Evolutionary conservation across 2,329 filamentous ascomycete species (phyloP), one percentile per base, ranked within the genome.

Genomic region (Fonsecaea pedrosoi): DNA sequence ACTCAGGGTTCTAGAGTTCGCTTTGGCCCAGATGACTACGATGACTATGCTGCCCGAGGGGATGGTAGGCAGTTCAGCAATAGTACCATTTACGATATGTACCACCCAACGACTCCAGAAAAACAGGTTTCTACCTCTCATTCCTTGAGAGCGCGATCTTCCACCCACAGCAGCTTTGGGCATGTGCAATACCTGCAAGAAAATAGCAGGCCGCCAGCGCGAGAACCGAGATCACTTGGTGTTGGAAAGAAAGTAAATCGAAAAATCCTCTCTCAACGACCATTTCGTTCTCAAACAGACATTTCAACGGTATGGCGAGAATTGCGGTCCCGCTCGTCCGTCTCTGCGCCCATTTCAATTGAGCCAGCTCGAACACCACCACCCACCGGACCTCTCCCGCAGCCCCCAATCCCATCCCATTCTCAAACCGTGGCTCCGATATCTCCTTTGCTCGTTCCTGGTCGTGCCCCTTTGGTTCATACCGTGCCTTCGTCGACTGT

Each of bases 1-100:
- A 66, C 62, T 54, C 59, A 40, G 25, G 57, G 61, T 18, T 65
- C 67, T 13, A 40, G 65, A 64, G 66, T 69, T 53, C 63, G 69
- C 25, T 70, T 57, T 40, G 66, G 68, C 3, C 67, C 68, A 12
- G 69, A 71, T 55, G 69, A 71, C 42, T 69, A 67, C 25, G 58
- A 35, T 53, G 64, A 66, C 53, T 58, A 40, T 30, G 10, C 48
- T 10, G 25, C 9, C 21, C 56, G 59, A 42, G 54, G 37, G 15
- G 65, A 60, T 18, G 57, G 34, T 15, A 50, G 61, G 21, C 62
- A 65, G 40, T 65, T 64, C 38, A 68, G 60, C 55, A 65, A 67
- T 34, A 37, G 63, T 53, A 70, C 64, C 1, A 63, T 70, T n/a
- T 69, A 67, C 56, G 66, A 68, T 59, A 63, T 70, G 66, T 67